Evolutionary conservation across 2,329 filamentous ascomycete genomes (phyloP).

Genomic region (Fragosphaeria purpurea): DNA sequence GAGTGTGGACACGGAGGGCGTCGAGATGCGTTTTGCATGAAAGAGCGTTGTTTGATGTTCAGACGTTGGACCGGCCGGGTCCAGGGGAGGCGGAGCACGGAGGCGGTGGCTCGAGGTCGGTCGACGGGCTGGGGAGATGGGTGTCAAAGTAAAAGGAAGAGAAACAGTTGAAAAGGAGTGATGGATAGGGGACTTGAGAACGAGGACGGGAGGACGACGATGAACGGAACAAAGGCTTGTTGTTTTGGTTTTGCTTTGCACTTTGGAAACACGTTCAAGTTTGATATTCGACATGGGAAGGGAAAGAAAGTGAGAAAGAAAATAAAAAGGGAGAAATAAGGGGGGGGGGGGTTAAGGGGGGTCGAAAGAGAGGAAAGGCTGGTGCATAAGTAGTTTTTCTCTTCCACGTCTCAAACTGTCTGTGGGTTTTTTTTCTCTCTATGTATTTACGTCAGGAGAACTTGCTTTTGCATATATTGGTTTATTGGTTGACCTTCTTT

Average conservation of each 20-base stretch:
- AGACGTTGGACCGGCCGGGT: conserved; percentile 17
- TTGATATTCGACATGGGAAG: conserved; percentile 31
- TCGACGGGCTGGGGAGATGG: too few species aligned
- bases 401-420: background rate
- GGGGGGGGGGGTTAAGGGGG: conserved; percentile 3
- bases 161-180: conserved; percentile 5
- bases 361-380: conserved; percentile 2
- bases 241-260: conserved; percentile 12
- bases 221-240: conserved; percentile 24
- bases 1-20: background rate
- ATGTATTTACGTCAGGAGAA: too few species aligned
- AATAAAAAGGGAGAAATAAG: conserved; percentile 9
- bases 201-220: conserved; percentile 22
- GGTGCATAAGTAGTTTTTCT: conserved; percentile 4
- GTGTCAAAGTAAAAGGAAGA: conserved; percentile 19
- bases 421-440: too few species aligned
- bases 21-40: conserved; percentile 1
- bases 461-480: too few species aligned
- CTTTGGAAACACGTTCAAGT: conserved; percentile 25
- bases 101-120: conserved; percentile 7
- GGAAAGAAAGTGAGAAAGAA: too few species aligned
- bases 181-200: background rate
- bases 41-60: conserved; percentile 18
- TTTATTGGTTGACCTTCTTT: too few species aligned
- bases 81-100: conserved; percentile 21